Base-by-base conservation (phyloP, 306 rosid genomes). In the Quercus dentata region DNA sequence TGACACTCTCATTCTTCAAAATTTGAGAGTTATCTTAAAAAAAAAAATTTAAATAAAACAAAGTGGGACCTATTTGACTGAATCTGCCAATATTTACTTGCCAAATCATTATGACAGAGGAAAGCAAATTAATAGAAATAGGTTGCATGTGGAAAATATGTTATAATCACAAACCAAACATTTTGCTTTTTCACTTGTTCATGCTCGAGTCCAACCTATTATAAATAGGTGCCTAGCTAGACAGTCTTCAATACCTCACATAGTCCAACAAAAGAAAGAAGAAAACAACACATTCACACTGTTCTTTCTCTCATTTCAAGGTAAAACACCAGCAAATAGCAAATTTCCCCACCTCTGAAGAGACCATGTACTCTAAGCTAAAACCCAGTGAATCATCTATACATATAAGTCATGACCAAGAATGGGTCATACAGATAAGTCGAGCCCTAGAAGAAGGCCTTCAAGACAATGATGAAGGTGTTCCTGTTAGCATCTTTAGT, bases 351-450 rank as follows among this genome's bases (percentile, higher is more conserved):
- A 19, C 4, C n/a, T 23, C 49, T 2, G 3, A 64, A 31, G 20
- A 63, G 11, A 28, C 14, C 49, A 67, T 67, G 23, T 67, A 20
- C 21, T 31, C 46, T 27, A 35, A 51, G 1, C 5, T 51, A 21
- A 6, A 49, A 12, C 5, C 21, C 13, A 44, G 17, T 20, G 57
- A 71, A 71, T 11, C 33, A 9, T 2, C 59, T 10, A 15, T n/a
- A 20, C 38, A 1, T 38, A 8, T 8, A 41, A 27, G 14, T 11
- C 58, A 8, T 46, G 71, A 75, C 35, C 59, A 46, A 41, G 71
- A 75, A 62, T 75, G 79, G 79, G 61, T 62, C 49, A 62, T 75
- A 62, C 56, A 75, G 28, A 30, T 75, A 10, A 75, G 61, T 46
- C 61, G 46, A 61, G 41, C 49, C 54, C 59, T 75, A 30, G 70